These are phyloP conservation scores for Penicillium odoratum DNA, from an alignment of 495 filamentous ascomycete species.

Conservation along the genomic window DNA sequence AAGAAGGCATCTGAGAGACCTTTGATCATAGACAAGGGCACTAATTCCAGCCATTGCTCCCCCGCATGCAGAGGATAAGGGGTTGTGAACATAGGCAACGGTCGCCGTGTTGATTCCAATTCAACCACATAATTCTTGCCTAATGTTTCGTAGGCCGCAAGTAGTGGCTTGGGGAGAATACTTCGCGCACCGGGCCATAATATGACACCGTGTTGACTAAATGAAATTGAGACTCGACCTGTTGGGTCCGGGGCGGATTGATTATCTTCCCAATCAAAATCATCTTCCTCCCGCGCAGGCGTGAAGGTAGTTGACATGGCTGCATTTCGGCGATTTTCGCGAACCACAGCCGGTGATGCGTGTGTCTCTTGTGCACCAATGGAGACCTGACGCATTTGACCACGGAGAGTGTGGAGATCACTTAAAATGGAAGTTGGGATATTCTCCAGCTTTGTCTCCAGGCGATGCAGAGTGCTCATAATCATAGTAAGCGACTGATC, in stretches of 20 bases:
- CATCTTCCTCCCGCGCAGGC: slow-evolving; percentile 31
- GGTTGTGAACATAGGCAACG: slow-evolving; percentile 43
- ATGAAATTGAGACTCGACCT: slow-evolving; percentile 45
- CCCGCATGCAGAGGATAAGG: slow-evolving; percentile 41
- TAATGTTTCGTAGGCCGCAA: slow-evolving; percentile 38
- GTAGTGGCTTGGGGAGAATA: slow-evolving; percentile 38
- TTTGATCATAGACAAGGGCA: slow-evolving; percentile 45
- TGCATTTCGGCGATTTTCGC: slow-evolving; percentile 11
- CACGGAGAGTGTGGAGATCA: slow-evolving; percentile 36
- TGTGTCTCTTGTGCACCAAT: slow-evolving; percentile 8
- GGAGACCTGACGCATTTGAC: slow-evolving; percentile 23
- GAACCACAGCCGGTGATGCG: slow-evolving; percentile 18
- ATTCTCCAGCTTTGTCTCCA: slow-evolving; percentile 48
- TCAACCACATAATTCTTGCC: slow-evolving; percentile 51
- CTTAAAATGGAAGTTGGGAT: slow-evolving; percentile 37
- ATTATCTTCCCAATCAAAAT: slow-evolving; percentile 40
- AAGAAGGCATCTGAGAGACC: slow-evolving; percentile 48
- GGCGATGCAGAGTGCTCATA: slow-evolving; percentile 50
- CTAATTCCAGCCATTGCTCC: slow-evolving; percentile 41
- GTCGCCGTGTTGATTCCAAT: slow-evolving; percentile 40
- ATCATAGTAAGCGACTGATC: slow-evolving; percentile 50
- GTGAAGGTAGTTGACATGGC: slow-evolving; percentile 28
- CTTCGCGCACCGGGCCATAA: slow-evolving; percentile 44
- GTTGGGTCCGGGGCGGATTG: slow-evolving; percentile 29
- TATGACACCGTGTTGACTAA: slow-evolving; percentile 51